phyloP scores from a whole-genome alignment of 306 rosid species.

The Cicer chorassanicum region DNA sequence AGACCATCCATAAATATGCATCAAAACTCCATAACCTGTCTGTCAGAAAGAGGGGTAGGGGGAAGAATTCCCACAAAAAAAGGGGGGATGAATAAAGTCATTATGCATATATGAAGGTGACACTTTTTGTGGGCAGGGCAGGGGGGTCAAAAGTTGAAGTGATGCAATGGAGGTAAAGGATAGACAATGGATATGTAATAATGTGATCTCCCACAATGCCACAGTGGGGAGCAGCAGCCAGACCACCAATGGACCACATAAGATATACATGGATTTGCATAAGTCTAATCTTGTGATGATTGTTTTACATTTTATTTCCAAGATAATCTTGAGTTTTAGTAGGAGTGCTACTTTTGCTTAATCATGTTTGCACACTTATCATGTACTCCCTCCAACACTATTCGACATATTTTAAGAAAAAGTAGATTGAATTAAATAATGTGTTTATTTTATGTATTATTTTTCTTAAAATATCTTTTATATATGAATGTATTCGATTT shows the following conservation, averaged over 20 bases:
- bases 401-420: too few species aligned
- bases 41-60: constrained; percentile 7
- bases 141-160: constrained; percentile 42
- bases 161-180: constrained; percentile 36
- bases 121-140: constrained; percentile 21
- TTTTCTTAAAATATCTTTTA: too few species aligned
- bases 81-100: constrained; percentile 34
- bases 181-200: not conserved
- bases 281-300: constrained; percentile 11
- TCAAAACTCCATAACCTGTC: constrained; percentile 31
- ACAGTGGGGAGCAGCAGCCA: constrained; percentile 53
- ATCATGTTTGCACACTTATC: constrained; percentile 28
- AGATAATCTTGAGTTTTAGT: constrained; percentile 6
- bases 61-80: constrained; percentile 13
- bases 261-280: constrained; percentile 27
- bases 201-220: constrained; percentile 42
- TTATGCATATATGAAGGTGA: constrained; percentile 37
- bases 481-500: too few species aligned
- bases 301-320: constrained; percentile 30
- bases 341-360: not conserved
- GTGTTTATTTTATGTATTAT: too few species aligned
- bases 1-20: constrained; percentile 11
- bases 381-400: not conserved
- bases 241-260: constrained; percentile 49
- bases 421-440: too few species aligned